Evolutionary conservation across 345 rosid genomes (phyloP), one percentile per base, ranked within the genome.

Genomic region (Excoecaria agallocha): DNA sequence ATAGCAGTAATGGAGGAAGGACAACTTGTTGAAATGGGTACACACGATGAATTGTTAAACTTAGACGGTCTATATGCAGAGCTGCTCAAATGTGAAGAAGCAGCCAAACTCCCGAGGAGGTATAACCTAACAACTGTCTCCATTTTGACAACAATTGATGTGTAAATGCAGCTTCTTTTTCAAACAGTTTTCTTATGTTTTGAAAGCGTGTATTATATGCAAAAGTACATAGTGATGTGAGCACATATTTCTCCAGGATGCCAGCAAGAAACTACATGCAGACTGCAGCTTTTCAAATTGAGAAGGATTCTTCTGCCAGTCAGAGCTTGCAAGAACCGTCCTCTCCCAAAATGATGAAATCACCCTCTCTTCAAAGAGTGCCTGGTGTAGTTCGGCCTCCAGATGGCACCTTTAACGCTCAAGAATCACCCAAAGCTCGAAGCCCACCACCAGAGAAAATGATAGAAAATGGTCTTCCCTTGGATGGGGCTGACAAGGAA

Each of bases 1-100:
- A 94, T 94, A 70, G 94, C 98, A 46, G 97, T 92, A 74, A 92
- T 94, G 98, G 98, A 94, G 83, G 98, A 94, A 80, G 98, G 98
- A 12, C 97, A 85, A 82, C 98, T 94, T 58, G 90, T 94, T 83
- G 98, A 94, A 85, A 92, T 94, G 92, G 98, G 98, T 59, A 94
- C 98, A 50, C 98, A 94, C 77, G 97, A 94, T 71, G 98, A 94
- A 82, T 73, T 94, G 56, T 79, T 88, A 76, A 82, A 76, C 79
- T 82, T 85, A 77, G 91, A 86, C 80, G 93, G 93, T 56, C 83
- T 94, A 70, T 94, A 94, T 78, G 93, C 97, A 11, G 98, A 94
- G 81, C 97, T 94, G 82, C 90, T 94, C 22, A 92, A 89, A 82
- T 90, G 96, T 79, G 98, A 94, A 85, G 98, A 94, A 84, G 97